Base-by-base conservation (phyloP, 768 basidiomycete genomes). In the Fomitopsis pulvina region DNA sequence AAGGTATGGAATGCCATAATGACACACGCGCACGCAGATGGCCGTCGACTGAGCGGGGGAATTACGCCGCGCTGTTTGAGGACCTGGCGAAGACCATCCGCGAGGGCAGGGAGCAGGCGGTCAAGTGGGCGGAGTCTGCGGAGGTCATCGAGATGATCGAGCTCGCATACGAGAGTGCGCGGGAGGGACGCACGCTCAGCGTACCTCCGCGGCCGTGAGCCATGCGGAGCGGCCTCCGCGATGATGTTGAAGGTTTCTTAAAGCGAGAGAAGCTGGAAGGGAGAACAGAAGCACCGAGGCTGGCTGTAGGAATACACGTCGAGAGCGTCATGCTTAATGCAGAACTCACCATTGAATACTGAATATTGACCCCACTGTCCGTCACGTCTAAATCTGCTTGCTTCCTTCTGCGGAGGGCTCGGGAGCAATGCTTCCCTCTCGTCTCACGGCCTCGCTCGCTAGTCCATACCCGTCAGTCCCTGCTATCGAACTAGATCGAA, bases 61-160 rank as follows among this genome's bases (percentile, higher is more conserved):
- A 69, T 38, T 89, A 87, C 58, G 63, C 72, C 8, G 73, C 73
- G 25, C 65, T 88, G 45, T 89, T 81, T 71, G 75, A 69, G 50
- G 84, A 88, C 57, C 66, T 89, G 20, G 85, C 79, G 10, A 74
- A 70, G 22, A 77, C 76, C 5, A 84, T 91, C 48, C 71, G 80
- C 27, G 64, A 75, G 22, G 74, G 73, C 3, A 73, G 69, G 6
- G 73, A 77, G 45, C 73, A 72, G 29, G 73, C 71, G 6, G 79
- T 92, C 39, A 87, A 80, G 63, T 90, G 87, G 76, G 78, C 80
- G 56, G 81, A 92, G 62, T 81, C 86, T 0, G 77, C 78, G 8
- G 66, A 73, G 6, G 84, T 87, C 8, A 80, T 93, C 55, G 78
- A 86, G 68, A 73, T 93, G 62, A 79, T 92, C 57, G 87, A 92